A percentile compares a stretch with the other conserved stretches of the same genome.
Conservation (phyloP, 2,329 filamentous ascomycete species). For the Penicillium sp. region DNA sequence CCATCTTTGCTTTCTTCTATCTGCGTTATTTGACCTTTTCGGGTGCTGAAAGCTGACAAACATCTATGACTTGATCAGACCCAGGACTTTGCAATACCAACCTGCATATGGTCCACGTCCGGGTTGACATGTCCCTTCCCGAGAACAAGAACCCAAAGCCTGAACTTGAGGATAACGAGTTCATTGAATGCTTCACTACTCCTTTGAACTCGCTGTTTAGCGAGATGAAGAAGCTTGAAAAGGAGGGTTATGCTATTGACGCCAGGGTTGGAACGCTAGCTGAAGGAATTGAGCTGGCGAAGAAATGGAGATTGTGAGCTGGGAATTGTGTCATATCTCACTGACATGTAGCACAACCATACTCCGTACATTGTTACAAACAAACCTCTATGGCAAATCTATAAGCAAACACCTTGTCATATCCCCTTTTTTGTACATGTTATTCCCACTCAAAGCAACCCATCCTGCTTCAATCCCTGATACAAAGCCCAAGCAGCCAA, state of each 20-base stretch:
- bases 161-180: constrained; percentile 74
- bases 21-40: not conserved
- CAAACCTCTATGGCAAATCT: no score
- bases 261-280: constrained; percentile 74
- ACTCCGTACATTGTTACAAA: not conserved
- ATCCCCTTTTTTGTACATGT: not conserved
- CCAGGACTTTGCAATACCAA: constrained; percentile 53
- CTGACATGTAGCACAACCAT: not conserved
- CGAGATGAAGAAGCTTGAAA: constrained; percentile 66
- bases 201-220: constrained; percentile 64
- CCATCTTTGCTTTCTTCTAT: not conserved
- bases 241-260: constrained; percentile 74
- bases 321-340: not conserved
- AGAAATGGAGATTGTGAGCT: constrained; percentile 40
- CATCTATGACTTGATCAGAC: constrained; percentile 31
- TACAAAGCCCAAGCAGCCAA: constrained; percentile 58
- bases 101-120: constrained; percentile 64
- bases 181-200: constrained; percentile 75
- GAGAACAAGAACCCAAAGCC: constrained; percentile 70
- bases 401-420: not conserved
- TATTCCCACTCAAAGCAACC: constrained; percentile 36
- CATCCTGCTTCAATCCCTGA: constrained; percentile 51
- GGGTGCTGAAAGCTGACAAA: not conserved
- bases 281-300: constrained; percentile 73
- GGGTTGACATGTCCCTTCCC: constrained; percentile 66